Evolutionary conservation across 192 early-diverging fungal genomes (phyloP), one percentile per base, ranked within the genome.

Genomic region (Glomus cerebriforme): DNA sequence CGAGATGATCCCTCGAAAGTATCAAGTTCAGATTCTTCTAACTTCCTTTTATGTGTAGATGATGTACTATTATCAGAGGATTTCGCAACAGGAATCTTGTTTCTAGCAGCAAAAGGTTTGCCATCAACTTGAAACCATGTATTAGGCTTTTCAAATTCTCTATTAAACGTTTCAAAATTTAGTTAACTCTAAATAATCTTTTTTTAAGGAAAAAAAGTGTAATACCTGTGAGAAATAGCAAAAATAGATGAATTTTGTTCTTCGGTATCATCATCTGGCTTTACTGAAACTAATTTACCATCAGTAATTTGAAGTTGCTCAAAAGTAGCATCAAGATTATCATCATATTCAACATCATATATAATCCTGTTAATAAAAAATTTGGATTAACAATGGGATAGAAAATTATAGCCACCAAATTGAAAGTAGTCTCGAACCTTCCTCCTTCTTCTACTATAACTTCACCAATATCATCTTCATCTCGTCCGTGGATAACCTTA

Each of bases 261-360:
- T 24, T 91, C 92, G 4, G 26, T 13, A 15, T 82, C 88, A 7
- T 91, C 83, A 29, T 93, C 93, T 45, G 87, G 85, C 24, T 88
- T 86, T 15, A 95, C 83, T 34, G 87, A 83, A 47, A 96, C 39
- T 22, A 88, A 82, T 59, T 83, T 84, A 29, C 90, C 90, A 75
- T 92, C 83, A 43, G 76, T 81, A 9, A 98, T 67, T 2, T 86
- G 85, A 27, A 98, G 81, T 2, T 86, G 85, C 24, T 86, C 82
- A 63, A 97, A 83, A 0, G 91, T 79, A 60, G 81, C 82, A 6
- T 79, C 82, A 13, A 87, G 75, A 76, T 96, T 96, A 67, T 98
- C 96, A 34, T 96, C 93, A 77, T 93, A 95, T 35, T 99, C 97
- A 12, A 91, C 84, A 81, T 99, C 96, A 77, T 96, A 96, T 63